phyloP scores from a whole-genome alignment of 108 stramenopile species.

The Skeletonema costatum region DNA sequence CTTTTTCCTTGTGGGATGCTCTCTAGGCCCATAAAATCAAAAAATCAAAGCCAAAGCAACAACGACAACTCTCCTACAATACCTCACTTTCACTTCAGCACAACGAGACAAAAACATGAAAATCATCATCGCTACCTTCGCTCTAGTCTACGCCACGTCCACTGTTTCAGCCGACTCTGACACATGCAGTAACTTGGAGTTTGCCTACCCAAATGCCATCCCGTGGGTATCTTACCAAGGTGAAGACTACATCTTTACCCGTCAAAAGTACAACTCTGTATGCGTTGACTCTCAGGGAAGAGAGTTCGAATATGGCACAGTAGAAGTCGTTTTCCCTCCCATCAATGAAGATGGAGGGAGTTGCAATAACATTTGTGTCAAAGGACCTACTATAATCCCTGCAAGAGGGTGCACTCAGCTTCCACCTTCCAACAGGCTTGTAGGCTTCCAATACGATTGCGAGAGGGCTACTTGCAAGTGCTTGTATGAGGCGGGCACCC shows the following conservation, averaged over 20 bases:
- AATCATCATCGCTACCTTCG: constrained; percentile 44
- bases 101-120: constrained; percentile 37
- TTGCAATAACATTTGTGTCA: neutral
- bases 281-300: neutral
- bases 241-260: neutral
- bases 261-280: constrained; percentile 4
- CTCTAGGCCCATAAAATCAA: constrained; percentile 27
- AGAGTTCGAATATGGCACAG: neutral
- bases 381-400: neutral
- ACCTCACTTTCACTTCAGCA: neutral
- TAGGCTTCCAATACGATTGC: constrained; percentile 12
- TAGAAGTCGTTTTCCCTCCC: neutral
- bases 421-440: neutral
- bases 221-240: constrained; percentile 2
- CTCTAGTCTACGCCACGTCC: constrained; percentile 36
- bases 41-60: constrained; percentile 57
- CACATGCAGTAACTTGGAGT: neutral
- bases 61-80: neutral
- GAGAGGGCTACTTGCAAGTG: neutral
- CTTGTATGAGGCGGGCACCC: neutral
- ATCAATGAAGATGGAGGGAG: neutral
- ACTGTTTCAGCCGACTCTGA: neutral
- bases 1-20: too few relatives aligned
- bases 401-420: neutral
- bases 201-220: neutral